These are phyloP conservation scores for Microdochium bolleyi DNA, from an alignment of 2,329 filamentous ascomycete species.

Conservation along the genomic window DNA sequence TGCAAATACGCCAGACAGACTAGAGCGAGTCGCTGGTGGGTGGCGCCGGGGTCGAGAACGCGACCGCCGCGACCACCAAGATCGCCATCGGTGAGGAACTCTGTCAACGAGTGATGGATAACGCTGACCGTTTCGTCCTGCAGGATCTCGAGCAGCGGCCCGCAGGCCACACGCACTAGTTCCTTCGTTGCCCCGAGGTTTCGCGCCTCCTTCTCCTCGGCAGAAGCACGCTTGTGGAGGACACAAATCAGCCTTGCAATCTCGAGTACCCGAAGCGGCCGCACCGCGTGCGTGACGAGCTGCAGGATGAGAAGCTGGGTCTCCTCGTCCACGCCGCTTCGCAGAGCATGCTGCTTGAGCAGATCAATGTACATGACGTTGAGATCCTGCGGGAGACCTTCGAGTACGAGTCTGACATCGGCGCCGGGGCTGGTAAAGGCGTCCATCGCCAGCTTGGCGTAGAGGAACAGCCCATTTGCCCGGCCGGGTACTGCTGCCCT, in stretches of 20 bases:
- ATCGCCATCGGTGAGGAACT: constrained; percentile 23
- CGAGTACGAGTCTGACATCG: constrained; percentile 15
- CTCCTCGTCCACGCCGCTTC: constrained; percentile 18
- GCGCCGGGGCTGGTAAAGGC: constrained; percentile 18
- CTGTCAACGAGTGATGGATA: constrained; percentile 40
- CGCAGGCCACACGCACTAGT: constrained; percentile 28
- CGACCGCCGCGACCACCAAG: background rate
- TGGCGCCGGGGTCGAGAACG: background rate
- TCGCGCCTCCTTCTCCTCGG: constrained; percentile 11
- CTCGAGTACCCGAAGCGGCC: constrained; percentile 32
- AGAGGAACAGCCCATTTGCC: constrained; percentile 35
- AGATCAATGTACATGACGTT: constrained; percentile 31
- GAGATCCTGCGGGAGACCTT: constrained; percentile 24
- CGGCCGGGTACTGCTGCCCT: constrained; percentile 21
- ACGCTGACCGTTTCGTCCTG: constrained; percentile 34
- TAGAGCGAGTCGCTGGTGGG: constrained; percentile 1
- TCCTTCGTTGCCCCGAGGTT: constrained; percentile 23
- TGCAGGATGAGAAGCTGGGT: constrained; percentile 25
- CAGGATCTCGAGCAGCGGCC: constrained; percentile 33
- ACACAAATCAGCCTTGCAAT: constrained; percentile 9
- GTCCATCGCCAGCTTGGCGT: constrained; percentile 33
- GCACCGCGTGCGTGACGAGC: constrained; percentile 30
- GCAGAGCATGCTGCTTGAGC: constrained; percentile 24
- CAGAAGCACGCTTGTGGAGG: background rate
- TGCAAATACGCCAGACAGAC: constrained; percentile 1